These are phyloP conservation scores for Ophiorrhiza pumila DNA, from an alignment of 257 asterid genomes.

Conservation along the genomic window DNA sequence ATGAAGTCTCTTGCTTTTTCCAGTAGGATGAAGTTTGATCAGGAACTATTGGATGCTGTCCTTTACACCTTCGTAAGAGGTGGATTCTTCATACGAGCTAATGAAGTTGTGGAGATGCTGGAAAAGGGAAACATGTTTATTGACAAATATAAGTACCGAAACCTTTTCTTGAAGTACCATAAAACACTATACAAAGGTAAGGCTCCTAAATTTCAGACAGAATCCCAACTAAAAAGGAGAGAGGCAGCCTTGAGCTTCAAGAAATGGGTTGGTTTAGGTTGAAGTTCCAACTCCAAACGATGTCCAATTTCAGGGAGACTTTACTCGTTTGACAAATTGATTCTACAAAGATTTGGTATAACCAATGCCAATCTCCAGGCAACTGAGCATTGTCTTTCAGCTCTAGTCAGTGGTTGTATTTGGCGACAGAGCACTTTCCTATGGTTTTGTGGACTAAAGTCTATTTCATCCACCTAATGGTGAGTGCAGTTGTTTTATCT, in stretches of 20 bases:
- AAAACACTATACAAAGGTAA: conserved; percentile 67
- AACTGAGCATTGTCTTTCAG: not conserved
- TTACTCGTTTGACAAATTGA: not conserved
- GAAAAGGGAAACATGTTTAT: conserved; percentile 70
- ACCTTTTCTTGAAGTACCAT: conserved; percentile 78
- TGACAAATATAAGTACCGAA: conserved; percentile 83
- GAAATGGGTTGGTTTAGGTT: conserved; percentile 76
- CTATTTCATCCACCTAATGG: not conserved
- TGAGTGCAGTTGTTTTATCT: not conserved
- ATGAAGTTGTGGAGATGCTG: conserved; percentile 77
- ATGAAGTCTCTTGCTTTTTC: conserved; percentile 64
- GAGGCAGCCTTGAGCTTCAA: conserved; percentile 78
- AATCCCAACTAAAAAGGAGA: conserved; percentile 69
- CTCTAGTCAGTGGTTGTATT: not conserved
- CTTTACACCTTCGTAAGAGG: conserved; percentile 90
- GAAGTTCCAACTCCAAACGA: conserved; percentile 9
- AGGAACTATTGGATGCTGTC: conserved; percentile 77
- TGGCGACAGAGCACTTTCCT: not conserved
- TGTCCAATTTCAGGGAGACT: no score
- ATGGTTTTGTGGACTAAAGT: not conserved
- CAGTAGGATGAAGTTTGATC: conserved; percentile 75
- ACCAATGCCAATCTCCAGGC: not conserved
- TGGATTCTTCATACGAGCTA: conserved; percentile 78
- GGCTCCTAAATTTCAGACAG: conserved; percentile 77
- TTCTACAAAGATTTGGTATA: not conserved